A percentile compares a stretch with the other conserved stretches of the same genome.
Evolutionary conservation across 257 asterid genomes (phyloP).

Genomic region (Scutellaria minor): DNA sequence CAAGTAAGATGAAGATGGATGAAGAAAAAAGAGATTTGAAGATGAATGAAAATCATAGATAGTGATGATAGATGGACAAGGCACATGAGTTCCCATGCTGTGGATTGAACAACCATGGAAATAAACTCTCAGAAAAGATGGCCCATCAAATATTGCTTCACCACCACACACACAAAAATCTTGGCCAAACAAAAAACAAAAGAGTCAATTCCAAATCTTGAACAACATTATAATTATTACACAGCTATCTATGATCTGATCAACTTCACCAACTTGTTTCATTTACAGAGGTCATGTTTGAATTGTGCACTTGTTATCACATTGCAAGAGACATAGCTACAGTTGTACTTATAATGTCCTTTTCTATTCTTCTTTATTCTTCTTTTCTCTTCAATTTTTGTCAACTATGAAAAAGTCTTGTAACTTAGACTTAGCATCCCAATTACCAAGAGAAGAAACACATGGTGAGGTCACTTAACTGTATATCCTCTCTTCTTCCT

Average conservation of each 20-base stretch:
- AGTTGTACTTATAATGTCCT: conserved; percentile 47
- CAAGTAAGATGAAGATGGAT: conserved; percentile 1
- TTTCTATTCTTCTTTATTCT: conserved; percentile 42
- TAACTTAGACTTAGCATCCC: conserved; percentile 35
- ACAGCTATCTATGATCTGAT: conserved; percentile 20
- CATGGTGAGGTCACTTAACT: conserved; percentile 48
- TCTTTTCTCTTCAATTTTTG: conserved; percentile 30
- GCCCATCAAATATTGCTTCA: conserved; percentile 51
- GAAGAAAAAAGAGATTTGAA: conserved; percentile 12
- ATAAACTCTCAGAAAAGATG: conserved; percentile 41
- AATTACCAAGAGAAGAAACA: conserved; percentile 53
- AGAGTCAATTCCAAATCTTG: conserved; percentile 43
- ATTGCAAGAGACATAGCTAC: conserved; percentile 38
- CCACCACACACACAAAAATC: conserved; percentile 53
- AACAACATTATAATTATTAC: conserved; percentile 23
- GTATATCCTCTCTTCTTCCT: conserved; percentile 42
- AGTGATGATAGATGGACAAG: conserved; percentile 43
- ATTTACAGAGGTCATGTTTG: conserved; percentile 39
- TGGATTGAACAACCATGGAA: conserved; percentile 45
- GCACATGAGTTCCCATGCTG: conserved; percentile 78
- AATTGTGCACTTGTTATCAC: conserved; percentile 45
- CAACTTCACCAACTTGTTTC: conserved; percentile 49
- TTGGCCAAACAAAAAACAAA: conserved; percentile 26
- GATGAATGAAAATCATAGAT: neutral
- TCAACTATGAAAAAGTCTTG: conserved; percentile 39